A percentile compares a stretch with the other conserved stretches of the same genome.
Evolutionary conservation across 2,329 filamentous ascomycete species (phyloP).

Genomic region (Pseudonectria buxi): DNA sequence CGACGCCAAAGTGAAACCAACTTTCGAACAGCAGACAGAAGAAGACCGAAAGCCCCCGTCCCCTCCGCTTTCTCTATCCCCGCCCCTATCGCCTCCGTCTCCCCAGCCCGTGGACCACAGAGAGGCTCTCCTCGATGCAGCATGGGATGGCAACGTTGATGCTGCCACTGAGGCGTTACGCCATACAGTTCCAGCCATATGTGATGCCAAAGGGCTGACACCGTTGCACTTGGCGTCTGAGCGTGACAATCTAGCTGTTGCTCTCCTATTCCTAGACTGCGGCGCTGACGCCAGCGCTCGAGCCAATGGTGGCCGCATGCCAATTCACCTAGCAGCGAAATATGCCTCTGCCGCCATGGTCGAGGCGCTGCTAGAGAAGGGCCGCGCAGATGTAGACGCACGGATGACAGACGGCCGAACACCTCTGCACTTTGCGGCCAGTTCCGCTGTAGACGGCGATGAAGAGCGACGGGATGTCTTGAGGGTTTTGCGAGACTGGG

Average conservation of each 20-base stretch:
- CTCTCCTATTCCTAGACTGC: conserved; percentile 27
- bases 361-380: conserved; percentile 26
- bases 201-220: conserved; percentile 24
- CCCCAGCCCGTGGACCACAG: conserved; percentile 5
- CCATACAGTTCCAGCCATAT: conserved; percentile 16
- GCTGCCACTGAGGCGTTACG: conserved; percentile 18
- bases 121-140: conserved; percentile 23
- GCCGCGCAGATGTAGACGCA: conserved; percentile 22
- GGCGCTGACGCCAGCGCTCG: conserved; percentile 19
- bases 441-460: conserved; percentile 23
- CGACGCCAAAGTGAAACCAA: no score
- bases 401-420: conserved; percentile 24
- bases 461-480: conserved; percentile 26
- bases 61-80: background rate
- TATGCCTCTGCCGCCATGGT: conserved; percentile 24
- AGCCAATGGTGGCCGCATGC: conserved; percentile 25
- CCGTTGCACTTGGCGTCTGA: conserved; percentile 26
- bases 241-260: conserved; percentile 25
- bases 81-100: background rate
- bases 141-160: conserved; percentile 27
- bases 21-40: no score
- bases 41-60: background rate
- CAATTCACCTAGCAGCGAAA: conserved; percentile 26
- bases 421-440: conserved; percentile 26
- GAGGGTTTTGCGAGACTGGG: conserved; percentile 22